Evolutionary conservation across 2,329 filamentous ascomycete genomes (phyloP).

Genomic region (Exophiala aquamarina): DNA sequence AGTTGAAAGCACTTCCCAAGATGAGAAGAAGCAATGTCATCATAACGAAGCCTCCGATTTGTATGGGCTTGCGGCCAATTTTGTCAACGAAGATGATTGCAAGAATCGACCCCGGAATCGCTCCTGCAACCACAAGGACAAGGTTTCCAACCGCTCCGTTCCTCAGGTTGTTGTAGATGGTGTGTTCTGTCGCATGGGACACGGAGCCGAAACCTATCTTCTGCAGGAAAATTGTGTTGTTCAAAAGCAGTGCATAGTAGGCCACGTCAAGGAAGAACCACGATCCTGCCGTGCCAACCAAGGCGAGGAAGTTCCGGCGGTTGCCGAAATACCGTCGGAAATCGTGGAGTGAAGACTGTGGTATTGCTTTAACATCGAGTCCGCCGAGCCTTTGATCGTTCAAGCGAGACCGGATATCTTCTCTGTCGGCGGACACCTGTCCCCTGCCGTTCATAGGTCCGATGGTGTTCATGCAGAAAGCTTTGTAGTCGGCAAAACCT

Average conservation of each 20-base stretch:
- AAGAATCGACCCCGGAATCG: constrained; percentile 81
- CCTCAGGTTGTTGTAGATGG: constrained; percentile 68
- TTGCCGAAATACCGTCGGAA: constrained; percentile 69
- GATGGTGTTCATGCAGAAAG: constrained; percentile 62
- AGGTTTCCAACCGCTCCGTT: constrained; percentile 76
- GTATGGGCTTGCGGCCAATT: constrained; percentile 74
- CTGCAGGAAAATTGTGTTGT: constrained; percentile 70
- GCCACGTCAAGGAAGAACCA: constrained; percentile 77
- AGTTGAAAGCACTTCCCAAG: constrained; percentile 60
- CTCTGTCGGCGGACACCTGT: constrained; percentile 63
- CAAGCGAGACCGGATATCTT: constrained; percentile 45
- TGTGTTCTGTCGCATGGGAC: constrained; percentile 29
- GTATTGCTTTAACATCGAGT: constrained; percentile 57
- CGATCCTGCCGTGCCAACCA: constrained; percentile 74
- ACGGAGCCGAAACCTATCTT: constrained; percentile 70
- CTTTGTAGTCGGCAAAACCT: constrained; percentile 68
- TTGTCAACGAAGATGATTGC: constrained; percentile 72
- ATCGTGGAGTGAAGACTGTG: constrained; percentile 69
- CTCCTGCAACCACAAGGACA: constrained; percentile 73
- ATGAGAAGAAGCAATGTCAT: constrained; percentile 62
- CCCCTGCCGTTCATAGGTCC: constrained; percentile 64
- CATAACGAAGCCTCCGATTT: constrained; percentile 61
- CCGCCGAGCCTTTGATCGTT: constrained; percentile 18
- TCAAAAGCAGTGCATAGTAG: constrained; percentile 67
- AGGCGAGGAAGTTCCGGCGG: constrained; percentile 70